phyloP scores from a whole-genome alignment of 2,329 filamentous ascomycete genomes.

The Westerdykella sp. region DNA sequence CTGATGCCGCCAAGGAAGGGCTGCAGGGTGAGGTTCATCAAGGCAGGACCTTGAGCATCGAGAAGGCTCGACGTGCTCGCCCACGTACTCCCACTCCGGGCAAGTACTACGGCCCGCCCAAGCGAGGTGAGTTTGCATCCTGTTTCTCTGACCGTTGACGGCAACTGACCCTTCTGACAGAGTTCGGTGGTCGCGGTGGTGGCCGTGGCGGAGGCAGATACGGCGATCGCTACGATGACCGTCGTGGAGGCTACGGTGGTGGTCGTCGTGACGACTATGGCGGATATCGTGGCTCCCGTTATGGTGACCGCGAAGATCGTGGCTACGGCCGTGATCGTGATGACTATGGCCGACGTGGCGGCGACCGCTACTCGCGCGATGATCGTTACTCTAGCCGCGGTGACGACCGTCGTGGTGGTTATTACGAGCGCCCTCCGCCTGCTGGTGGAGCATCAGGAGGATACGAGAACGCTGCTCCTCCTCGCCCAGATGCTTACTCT shows the following conservation, averaged over 20 bases:
- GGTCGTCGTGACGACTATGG: slow-evolving; percentile 46
- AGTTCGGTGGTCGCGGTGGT: slow-evolving; percentile 45
- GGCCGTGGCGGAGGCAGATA: slow-evolving; percentile 48
- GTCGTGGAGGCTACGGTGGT: slow-evolving; percentile 44
- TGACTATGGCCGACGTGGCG: slow-evolving; percentile 37
- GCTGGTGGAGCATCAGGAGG: slow-evolving; percentile 20
- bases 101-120: slow-evolving; percentile 98
- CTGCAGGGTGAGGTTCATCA: slow-evolving; percentile 93
- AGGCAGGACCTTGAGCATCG: slow-evolving; percentile 92
- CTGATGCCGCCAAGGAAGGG: slow-evolving; percentile 93
- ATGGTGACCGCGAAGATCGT: slow-evolving; percentile 42
- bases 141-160: neutral
- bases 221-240: slow-evolving; percentile 45
- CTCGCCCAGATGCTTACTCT: slow-evolving; percentile 32
- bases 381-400: slow-evolving; percentile 22
- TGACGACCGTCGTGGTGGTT: slow-evolving; percentile 33
- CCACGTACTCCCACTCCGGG: slow-evolving; percentile 94
- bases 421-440: slow-evolving; percentile 48
- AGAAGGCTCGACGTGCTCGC: slow-evolving; percentile 93
- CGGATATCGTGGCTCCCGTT: slow-evolving; percentile 35
- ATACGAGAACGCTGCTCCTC: slow-evolving; percentile 33
- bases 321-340: slow-evolving; percentile 38
- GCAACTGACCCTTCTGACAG: slow-evolving; percentile 22
- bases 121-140: slow-evolving; percentile 65
- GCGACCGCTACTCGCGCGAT: slow-evolving; percentile 20